Base-by-base conservation (phyloP, 371 early-diverging fungal genomes). In the Mortierella sp. region DNA sequence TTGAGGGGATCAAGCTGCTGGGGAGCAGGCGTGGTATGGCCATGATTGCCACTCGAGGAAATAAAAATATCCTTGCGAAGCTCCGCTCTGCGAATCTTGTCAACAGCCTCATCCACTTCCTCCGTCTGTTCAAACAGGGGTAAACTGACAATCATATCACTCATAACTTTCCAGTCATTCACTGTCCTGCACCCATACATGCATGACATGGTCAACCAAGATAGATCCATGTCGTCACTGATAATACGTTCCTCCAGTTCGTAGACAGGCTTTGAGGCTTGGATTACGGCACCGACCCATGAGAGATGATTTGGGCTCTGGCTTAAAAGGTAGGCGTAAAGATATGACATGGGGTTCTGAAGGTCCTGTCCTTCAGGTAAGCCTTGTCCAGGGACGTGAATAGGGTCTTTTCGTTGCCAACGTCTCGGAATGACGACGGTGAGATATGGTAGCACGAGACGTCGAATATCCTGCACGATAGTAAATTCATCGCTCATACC, bases 121-220 rank as follows among this genome's bases (percentile, higher is more conserved):
- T 84, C 84, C 19, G 84, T 73, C n/a, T 83, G 78, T 23, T 86
- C 85, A 75, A 91, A 89, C n/a, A 88, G 82, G 3, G 92, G 93
- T 1, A 92, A 70, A 43, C 89, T 89, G 65, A 90, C 91, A 72
- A 88, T 89, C 54, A 90, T 85, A n/a, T 89, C 87, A 3, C 86
- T 85, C 65, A 88, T 83, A 45, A 83, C 71, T 1, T 88, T 85
- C 73, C 85, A 82, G 67, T 69, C 84, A 65, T 65, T 83, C 74
- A 64, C 72, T n/a, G 76, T 76, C 34, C 86, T 65, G 32, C 84
- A 86, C 2, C 87, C 84, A 49, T 92, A 92, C 34, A 87, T 71
- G 61, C 88, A 82, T 0, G 91, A 83, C 17, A 92, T 62, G 0
- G 86, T 88, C 19, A 92, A 63, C 64, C 89, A 82, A 0, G 90